Conservation (phyloP, 2,329 filamentous ascomycete species). For the Alternaria conjuncta region DNA sequence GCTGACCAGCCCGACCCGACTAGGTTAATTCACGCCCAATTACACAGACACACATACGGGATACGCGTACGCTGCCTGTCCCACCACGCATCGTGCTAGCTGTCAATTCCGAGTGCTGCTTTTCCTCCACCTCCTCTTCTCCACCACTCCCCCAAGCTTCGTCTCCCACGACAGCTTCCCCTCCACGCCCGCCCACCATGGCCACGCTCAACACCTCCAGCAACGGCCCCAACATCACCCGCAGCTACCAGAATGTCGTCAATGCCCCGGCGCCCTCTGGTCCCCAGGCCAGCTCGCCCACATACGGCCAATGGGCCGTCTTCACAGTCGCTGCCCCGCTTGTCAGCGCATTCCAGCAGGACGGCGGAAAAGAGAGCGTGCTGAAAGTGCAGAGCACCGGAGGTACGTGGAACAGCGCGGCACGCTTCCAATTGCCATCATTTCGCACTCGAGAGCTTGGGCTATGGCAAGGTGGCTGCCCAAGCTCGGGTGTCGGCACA, state of each 20-base stretch:
- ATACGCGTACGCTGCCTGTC: slow-evolving; percentile 17
- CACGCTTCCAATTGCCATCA: slow-evolving; percentile 9
- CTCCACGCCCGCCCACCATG: slow-evolving; percentile 65
- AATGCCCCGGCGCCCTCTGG: slow-evolving; percentile 65
- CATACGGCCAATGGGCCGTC: slow-evolving; percentile 90
- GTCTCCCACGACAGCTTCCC: slow-evolving; percentile 12
- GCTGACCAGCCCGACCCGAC: background rate
- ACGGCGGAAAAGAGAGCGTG: slow-evolving; percentile 88
- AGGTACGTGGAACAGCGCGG: slow-evolving; percentile 60
- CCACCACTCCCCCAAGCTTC: slow-evolving; percentile 2
- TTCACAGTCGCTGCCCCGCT: slow-evolving; percentile 93
- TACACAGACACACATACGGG: slow-evolving; percentile 11
- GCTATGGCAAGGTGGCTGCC: slow-evolving; percentile 14
- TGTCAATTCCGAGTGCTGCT: background rate
- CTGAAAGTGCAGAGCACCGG: slow-evolving; percentile 93
- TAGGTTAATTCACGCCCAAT: slow-evolving; percentile 9
- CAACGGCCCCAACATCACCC: slow-evolving; percentile 61
- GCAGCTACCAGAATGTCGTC: slow-evolving; percentile 70
- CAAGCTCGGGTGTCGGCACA: slow-evolving; percentile 17
- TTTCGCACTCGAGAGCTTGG: background rate
- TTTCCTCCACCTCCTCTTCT: slow-evolving; percentile 4
- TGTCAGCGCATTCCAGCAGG: slow-evolving; percentile 87
- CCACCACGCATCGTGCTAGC: slow-evolving; percentile 5
- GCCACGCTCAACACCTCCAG: slow-evolving; percentile 64
- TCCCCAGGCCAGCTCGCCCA: slow-evolving; percentile 71